Conservation (phyloP, 345 rosid genomes). For the Mercurialis annua region DNA sequence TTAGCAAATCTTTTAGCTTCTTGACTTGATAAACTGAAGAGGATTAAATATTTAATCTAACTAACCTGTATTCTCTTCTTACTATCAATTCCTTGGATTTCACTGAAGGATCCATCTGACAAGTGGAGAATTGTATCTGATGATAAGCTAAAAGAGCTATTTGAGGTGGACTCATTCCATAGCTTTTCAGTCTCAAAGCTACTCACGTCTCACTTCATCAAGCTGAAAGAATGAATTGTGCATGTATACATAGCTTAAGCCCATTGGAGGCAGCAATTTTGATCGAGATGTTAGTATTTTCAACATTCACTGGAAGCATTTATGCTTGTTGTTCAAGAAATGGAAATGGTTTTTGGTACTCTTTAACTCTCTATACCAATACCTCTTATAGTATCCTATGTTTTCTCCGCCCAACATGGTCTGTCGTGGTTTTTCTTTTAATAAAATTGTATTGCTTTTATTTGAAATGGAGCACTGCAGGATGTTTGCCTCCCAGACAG, state of each 20-base stretch:
- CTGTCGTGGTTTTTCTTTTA: background rate
- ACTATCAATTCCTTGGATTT: slow-evolving; percentile 12
- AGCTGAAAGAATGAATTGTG: slow-evolving; percentile 43
- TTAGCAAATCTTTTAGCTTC: background rate
- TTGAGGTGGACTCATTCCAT: slow-evolving; percentile 47
- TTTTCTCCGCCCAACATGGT: background rate
- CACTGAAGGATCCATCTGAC: slow-evolving; percentile 51
- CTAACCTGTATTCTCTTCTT: background rate
- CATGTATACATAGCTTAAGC: slow-evolving; percentile 21
- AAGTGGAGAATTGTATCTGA: slow-evolving; percentile 51
- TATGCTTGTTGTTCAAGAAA: slow-evolving; percentile 19
- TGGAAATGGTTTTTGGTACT: slow-evolving; percentile 15
- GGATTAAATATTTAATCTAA: background rate
- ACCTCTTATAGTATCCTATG: background rate
- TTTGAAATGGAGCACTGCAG: background rate
- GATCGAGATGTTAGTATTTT: slow-evolving; percentile 19
- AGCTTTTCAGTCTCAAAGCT: slow-evolving; percentile 49
- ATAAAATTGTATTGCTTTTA: background rate
- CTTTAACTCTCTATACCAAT: background rate
- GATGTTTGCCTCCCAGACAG: background rate
- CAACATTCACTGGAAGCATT: slow-evolving; percentile 15
- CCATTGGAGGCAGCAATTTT: slow-evolving; percentile 40
- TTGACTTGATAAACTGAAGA: background rate
- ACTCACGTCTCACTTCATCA: slow-evolving; percentile 47
- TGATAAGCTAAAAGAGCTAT: slow-evolving; percentile 59